These are phyloP conservation scores for Theobroma grandiflorum DNA, from an alignment of 441 rosid genomes.

Conservation along the genomic window DNA sequence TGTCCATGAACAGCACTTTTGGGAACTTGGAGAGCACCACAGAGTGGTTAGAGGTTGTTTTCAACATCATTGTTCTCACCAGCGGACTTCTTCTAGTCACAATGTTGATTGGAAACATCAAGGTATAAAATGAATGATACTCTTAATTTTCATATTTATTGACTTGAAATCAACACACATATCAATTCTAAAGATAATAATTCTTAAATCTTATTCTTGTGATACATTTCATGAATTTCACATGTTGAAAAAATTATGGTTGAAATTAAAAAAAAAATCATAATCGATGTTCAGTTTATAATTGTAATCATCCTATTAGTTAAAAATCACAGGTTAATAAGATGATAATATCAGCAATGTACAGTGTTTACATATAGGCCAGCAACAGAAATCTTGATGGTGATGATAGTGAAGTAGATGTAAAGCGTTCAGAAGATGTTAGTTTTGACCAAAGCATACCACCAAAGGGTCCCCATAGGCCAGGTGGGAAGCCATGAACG, in stretches of 20 bases:
- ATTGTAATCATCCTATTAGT: background rate
- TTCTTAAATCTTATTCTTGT: no score
- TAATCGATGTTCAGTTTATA: no score
- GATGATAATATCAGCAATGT: background rate
- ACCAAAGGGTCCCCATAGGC: background rate
- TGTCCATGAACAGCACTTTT: conserved; percentile 65
- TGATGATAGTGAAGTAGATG: background rate
- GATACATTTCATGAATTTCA: no score
- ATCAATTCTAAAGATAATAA: no score
- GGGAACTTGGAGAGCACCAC: conserved; percentile 95
- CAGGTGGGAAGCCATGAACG: background rate
- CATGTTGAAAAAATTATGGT: no score
- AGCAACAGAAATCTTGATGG: no score
- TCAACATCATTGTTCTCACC: conserved; percentile 90
- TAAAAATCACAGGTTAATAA: background rate
- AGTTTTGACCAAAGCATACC: background rate
- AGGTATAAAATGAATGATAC: conserved; percentile 40
- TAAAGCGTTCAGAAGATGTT: background rate
- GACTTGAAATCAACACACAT: no score
- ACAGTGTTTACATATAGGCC: background rate
- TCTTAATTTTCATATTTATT: no score
- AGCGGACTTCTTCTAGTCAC: conserved; percentile 92
- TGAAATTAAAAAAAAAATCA: no score
- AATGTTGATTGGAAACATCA: conserved; percentile 95
- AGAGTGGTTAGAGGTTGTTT: conserved; percentile 93